phyloP scores from a whole-genome alignment of 352 stramenopile species.

The Saprolegnia diclina region DNA sequence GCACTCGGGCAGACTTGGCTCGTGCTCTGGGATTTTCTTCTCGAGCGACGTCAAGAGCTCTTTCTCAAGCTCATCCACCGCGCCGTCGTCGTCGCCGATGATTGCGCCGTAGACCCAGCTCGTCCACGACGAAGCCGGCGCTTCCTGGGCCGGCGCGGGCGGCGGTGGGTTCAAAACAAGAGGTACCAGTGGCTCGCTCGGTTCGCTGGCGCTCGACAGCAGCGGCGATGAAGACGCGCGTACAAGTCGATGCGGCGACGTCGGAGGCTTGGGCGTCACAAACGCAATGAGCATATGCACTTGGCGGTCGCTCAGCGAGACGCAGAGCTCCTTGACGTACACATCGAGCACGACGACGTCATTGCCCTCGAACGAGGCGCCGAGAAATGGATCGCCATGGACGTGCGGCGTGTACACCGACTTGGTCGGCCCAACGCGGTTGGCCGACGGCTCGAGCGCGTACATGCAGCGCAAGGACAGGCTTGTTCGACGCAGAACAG shows the following conservation, averaged over 20 bases:
- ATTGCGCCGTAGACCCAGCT: conserved; percentile 10
- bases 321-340: conserved; percentile 61
- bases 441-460: neutral
- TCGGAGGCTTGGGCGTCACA: neutral
- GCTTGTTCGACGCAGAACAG: conserved; percentile 62
- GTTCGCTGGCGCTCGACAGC: neutral
- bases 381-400: neutral
- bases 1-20: neutral
- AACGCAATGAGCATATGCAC: conserved; percentile 75
- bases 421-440: neutral
- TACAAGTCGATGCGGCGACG: neutral
- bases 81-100: neutral
- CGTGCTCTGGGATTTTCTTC: neutral
- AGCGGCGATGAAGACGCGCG: neutral
- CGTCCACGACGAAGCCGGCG: conserved; percentile 9
- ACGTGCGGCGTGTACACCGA: neutral
- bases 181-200: neutral
- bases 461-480: conserved; percentile 41
- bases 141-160: neutral
- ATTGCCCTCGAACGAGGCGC: neutral
- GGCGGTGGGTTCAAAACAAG: neutral
- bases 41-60: conserved; percentile 14
- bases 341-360: conserved; percentile 55
- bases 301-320: conserved; percentile 78
- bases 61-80: conserved; percentile 16